Base-by-base conservation (phyloP, 495 filamentous ascomycete genomes). In the Apiosordaria backusii region DNA sequence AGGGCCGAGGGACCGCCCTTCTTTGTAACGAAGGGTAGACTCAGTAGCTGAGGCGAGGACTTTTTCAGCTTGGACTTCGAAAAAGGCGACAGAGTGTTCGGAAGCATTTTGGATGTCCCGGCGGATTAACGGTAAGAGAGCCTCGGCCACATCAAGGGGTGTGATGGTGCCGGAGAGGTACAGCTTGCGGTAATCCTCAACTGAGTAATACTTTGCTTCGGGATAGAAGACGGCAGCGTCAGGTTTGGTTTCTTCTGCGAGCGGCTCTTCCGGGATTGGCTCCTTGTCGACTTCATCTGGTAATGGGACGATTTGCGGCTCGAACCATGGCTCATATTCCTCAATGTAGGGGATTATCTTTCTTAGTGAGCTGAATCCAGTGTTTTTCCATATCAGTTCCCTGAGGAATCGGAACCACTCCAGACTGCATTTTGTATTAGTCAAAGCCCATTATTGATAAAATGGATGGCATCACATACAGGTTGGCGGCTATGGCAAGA, bases 221-320 rank as follows among this genome's bases (percentile, higher is more conserved):
- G 80, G 78, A 60, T 75, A 80, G 23, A 67, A 10, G 40, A 13
- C 67, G 4, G 23, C 26, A 1, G 70, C 21, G 7, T 13, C 6
- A 0, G 35, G 50, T n/a, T 63, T 69, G 35, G 60, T 58, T 19
- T 68, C 66, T 19, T 69, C 67, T 7, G 24, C 65, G 1, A 27
- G 40, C 0, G 22, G 57, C 1, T 26, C 24, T 16, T 62, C 50
- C 23, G 9, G 52, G 4, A 19, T 27, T 25, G 22, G 27, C n/a
- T 19, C 50, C 19, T 71, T 62, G 19, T 74, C 54, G n/a, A 29
- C 50, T 4, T 65, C 53, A 9, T 68, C 29, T 22, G 68, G 66
- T 57, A 85, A 69, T 1, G 89, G 90, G 24, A 91, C 85, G 50
- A 96, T 88, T 40, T 89, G 89, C 3, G 92, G 92, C 70, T 95